Percentiles rank a stretch among this genome's conserved stretches.
Evolutionary conservation across 202 grass and related monocot species (phyloP).

Genomic region (Setaria viridis): DNA sequence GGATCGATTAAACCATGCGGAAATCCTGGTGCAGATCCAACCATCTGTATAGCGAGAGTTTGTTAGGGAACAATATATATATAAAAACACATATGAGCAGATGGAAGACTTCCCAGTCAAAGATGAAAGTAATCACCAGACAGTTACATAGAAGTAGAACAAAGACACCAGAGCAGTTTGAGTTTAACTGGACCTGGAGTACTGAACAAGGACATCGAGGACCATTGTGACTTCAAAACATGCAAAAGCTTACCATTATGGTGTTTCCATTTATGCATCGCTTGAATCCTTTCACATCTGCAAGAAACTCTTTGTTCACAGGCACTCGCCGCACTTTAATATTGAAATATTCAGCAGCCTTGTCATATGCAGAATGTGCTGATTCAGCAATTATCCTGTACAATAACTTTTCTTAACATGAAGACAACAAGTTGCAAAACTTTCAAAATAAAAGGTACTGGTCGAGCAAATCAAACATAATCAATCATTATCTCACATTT

Average conservation of each 20-base stretch:
- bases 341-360: conserved; percentile 51
- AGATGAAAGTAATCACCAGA: conserved; percentile 10
- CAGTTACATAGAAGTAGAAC: background rate
- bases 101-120: background rate
- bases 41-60: conserved; percentile 65
- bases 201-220: conserved; percentile 5
- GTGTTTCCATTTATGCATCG: conserved; percentile 91
- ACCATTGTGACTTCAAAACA: background rate
- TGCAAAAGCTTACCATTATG: conserved; percentile 72
- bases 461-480: conserved; percentile 35
- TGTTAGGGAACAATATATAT: conserved; percentile 16
- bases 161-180: conserved; percentile 5
- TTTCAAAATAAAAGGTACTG: conserved; percentile 9
- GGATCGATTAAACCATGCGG: conserved; percentile 95
- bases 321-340: conserved; percentile 93
- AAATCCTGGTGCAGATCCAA: conserved; percentile 97
- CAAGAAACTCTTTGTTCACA: conserved; percentile 96
- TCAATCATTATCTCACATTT: conserved; percentile 76
- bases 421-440: background rate
- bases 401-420: conserved; percentile 28
- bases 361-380: conserved; percentile 28
- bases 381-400: conserved; percentile 52
- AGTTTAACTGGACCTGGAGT: background rate
- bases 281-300: conserved; percentile 92
- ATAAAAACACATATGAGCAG: conserved; percentile 14